Percentiles rank a stretch among this genome's conserved stretches.
These are phyloP conservation scores for Athelia sp. DNA, from an alignment of 1,284 basidiomycete species.

Conservation along the genomic window DNA sequence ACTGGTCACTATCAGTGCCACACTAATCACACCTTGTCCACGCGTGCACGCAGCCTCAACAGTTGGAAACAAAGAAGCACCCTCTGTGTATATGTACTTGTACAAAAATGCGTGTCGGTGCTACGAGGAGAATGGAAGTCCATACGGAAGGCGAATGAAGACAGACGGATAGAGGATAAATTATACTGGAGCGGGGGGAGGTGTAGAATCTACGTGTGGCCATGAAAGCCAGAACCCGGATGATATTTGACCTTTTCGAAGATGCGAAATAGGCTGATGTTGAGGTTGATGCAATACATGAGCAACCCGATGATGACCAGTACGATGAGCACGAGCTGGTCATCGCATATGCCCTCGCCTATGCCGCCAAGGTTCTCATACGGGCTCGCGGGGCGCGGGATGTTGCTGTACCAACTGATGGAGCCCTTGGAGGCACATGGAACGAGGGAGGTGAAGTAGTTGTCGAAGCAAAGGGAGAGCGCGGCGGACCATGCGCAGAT, in stretches of 20 bases:
- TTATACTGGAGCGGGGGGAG: constrained; percentile 1
- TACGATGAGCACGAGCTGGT: constrained; percentile 70
- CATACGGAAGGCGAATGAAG: too few species aligned
- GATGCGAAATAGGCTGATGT: constrained; percentile 83
- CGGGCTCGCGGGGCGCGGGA: constrained; percentile 42
- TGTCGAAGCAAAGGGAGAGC: constrained; percentile 83
- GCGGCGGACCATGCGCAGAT: constrained; percentile 93
- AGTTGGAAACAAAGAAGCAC: too few species aligned
- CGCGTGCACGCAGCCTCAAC: too few species aligned
- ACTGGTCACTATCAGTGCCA: too few species aligned
- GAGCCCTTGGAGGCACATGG: constrained; percentile 60
- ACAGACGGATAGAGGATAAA: not conserved
- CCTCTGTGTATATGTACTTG: too few species aligned
- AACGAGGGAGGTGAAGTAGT: constrained; percentile 84
- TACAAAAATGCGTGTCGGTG: too few species aligned
- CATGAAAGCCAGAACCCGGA: constrained; percentile 12
- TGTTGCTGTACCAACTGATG: constrained; percentile 67
- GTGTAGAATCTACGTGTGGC: not conserved
- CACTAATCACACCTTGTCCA: too few species aligned
- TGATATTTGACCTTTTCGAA: constrained; percentile 82
- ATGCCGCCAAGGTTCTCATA: constrained; percentile 37
- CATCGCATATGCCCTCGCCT: constrained; percentile 58
- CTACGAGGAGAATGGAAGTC: too few species aligned
- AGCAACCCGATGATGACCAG: constrained; percentile 71
- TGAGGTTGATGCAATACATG: constrained; percentile 75